Evolutionary conservation across 225 moss, liverwort and hornwort species (phyloP), one percentile per base, ranked within the genome.

Genomic region (Sphagnum contortum): DNA sequence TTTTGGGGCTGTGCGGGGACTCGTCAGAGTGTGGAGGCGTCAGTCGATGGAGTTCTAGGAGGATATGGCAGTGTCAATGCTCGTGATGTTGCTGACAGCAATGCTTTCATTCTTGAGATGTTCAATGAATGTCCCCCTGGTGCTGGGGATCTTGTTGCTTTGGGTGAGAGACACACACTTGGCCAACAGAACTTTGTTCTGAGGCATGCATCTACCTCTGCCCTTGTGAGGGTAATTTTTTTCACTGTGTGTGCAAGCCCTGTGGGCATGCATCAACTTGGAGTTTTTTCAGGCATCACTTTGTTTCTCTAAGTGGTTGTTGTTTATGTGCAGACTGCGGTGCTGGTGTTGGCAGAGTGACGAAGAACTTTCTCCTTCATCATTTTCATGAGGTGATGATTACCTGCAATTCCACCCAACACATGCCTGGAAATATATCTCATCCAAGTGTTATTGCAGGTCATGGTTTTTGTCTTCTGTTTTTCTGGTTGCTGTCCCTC

Each of bases 311-410:
- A 29, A 29, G 0, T 29, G 29, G 29, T 29, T 29, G 29, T 29
- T 29, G 29, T 29, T 52, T 6, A 5, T 52, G 9, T 76, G 69
- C 66, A 98, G 98, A 98, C 79, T 98, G 98, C 54, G 98, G 98
- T 73, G 98, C 98, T 76, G 98, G 98, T 69, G 91, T 98, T 60
- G 98, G 98, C 55, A 87, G 98, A 51, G 89, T 98, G 57, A 93
- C 92, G 45, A 91, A 86, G 76, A 84, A 93, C 58, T 83, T 98
- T 51, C 91, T 98, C 66, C 80, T 89, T 49, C 91, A 83, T 45
- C 77, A 89, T 70, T 98, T 89, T 69, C 72, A 82, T 48, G 89
- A 98, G 98, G 98, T 98, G 63, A 70, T 74, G 70, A 50, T 53
- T 48, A 44, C 48, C 8, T 44, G 5, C 57, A 4, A 8, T 12